Conservation (phyloP, 192 early-diverging fungal genomes). For the Coemansia sp. region DNA sequence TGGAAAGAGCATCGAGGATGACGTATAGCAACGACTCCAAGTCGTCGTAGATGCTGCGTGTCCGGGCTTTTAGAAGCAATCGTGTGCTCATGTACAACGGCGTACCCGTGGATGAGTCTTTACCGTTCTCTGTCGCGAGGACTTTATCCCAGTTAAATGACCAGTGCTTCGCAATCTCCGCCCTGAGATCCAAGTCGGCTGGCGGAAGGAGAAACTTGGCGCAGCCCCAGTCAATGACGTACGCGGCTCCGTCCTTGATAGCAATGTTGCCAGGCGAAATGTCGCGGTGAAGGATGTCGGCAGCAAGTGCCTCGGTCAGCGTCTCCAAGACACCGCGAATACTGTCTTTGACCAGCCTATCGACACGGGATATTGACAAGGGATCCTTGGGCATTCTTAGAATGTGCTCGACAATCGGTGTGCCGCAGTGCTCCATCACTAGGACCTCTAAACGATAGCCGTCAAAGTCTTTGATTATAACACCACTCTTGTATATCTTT, state of each 20-base stretch:
- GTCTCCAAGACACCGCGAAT: slow-evolving; percentile 11
- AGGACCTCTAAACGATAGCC: slow-evolving; percentile 25
- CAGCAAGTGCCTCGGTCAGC: background rate
- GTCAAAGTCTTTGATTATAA: slow-evolving; percentile 15
- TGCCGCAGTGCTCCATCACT: slow-evolving; percentile 26
- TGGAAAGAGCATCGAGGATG: background rate
- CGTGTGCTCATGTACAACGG: slow-evolving; percentile 13
- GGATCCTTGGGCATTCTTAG: background rate
- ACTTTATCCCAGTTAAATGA: background rate
- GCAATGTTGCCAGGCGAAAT: slow-evolving; percentile 28
- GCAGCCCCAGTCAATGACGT: slow-evolving; percentile 27
- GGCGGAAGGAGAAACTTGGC: background rate
- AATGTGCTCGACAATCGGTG: background rate
- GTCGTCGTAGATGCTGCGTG: slow-evolving; percentile 18
- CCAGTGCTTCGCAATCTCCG: background rate
- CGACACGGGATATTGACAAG: background rate
- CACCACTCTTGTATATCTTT: slow-evolving; percentile 16
- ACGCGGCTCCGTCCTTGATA: background rate
- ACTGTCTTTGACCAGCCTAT: background rate
- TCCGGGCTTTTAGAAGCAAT: background rate
- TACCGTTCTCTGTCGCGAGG: background rate
- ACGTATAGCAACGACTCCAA: slow-evolving; percentile 28
- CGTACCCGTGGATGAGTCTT: slow-evolving; percentile 14
- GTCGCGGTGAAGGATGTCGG: slow-evolving; percentile 29
- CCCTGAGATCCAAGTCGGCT: background rate